Conservation (phyloP, 305 asterid species). For the Euphrasia arctica region DNA sequence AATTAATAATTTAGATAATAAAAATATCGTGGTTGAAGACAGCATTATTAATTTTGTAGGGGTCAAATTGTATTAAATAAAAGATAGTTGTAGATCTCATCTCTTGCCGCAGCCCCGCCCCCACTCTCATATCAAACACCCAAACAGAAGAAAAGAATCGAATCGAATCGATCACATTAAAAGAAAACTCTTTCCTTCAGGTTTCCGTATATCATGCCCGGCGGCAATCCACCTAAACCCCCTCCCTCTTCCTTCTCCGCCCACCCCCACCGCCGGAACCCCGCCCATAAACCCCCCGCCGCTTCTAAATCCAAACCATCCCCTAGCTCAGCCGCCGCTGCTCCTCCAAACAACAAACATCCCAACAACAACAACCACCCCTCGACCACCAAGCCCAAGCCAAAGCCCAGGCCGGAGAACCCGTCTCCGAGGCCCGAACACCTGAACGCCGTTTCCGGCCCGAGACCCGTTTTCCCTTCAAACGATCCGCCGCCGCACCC, state of each 20-base stretch:
- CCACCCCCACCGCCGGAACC: conserved; percentile 44
- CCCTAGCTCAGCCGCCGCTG: conserved; percentile 35
- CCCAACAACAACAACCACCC: conserved; percentile 28
- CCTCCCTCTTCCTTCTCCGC: conserved; percentile 30
- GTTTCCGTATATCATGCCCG: conserved; percentile 43
- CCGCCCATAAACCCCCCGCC: conserved; percentile 39
- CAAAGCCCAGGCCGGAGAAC: conserved; percentile 38
- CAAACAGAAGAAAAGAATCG: not conserved
- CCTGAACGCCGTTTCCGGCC: conserved; percentile 37
- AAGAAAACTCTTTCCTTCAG: not conserved
- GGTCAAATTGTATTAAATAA: conserved; percentile 16
- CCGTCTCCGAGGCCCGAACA: conserved; percentile 50
- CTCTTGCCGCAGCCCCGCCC: not conserved
- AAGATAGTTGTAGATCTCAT: not conserved
- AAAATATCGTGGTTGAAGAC: not conserved
- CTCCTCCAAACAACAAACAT: conserved; percentile 31
- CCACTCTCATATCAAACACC: not conserved
- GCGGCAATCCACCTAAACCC: conserved; percentile 51
- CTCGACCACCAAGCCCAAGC: conserved; percentile 31
- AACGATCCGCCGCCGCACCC: conserved; percentile 86
- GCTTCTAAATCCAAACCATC: conserved; percentile 45
- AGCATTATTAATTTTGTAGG: conserved; percentile 3
- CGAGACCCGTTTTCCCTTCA: conserved; percentile 53
- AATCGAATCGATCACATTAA: not conserved
- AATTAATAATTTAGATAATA: too few relatives aligned